Percentiles rank a stretch among this genome's conserved stretches.
phyloP scores from a whole-genome alignment of 768 basidiomycete genomes.

The Gyrodon lividus region DNA sequence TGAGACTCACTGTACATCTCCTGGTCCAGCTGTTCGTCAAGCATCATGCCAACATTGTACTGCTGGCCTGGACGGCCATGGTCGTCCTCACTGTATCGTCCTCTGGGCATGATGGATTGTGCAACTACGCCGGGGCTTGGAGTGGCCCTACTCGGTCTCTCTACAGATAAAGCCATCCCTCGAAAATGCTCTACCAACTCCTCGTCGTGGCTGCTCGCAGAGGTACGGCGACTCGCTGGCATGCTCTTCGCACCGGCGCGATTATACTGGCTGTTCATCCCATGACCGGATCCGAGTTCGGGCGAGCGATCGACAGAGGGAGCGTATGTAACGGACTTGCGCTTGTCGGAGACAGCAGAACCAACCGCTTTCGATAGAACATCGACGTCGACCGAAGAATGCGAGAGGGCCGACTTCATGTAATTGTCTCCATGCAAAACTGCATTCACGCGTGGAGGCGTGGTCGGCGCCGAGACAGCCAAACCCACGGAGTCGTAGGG shows the following conservation, averaged over 20 bases:
- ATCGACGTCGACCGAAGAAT: constrained; percentile 59
- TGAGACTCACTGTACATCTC: constrained; percentile 84
- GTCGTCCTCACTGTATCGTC: constrained; percentile 58
- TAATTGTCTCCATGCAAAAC: constrained; percentile 59
- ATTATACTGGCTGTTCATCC: constrained; percentile 52
- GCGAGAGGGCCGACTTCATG: constrained; percentile 42
- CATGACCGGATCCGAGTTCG: constrained; percentile 50
- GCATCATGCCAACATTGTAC: constrained; percentile 85
- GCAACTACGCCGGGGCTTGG: constrained; percentile 53
- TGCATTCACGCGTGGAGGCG: constrained; percentile 77
- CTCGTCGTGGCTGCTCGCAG: constrained; percentile 84
- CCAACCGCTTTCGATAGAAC: constrained; percentile 69
- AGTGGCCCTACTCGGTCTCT: constrained; percentile 55
- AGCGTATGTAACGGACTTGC: constrained; percentile 85
- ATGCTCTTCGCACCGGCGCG: constrained; percentile 87
- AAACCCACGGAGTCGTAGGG: constrained; percentile 65
- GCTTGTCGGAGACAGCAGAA: constrained; percentile 66
- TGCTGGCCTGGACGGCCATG: constrained; percentile 56
- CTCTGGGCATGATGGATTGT: constrained; percentile 53
- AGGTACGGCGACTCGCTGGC: constrained; percentile 88
- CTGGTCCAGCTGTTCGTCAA: constrained; percentile 90
- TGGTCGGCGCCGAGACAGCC: constrained; percentile 87
- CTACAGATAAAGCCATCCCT: constrained; percentile 65
- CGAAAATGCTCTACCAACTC: constrained; percentile 77
- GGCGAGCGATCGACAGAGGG: constrained; percentile 74